These are phyloP conservation scores for Suhomyces vadensis DNA, from an alignment of 805 yeast species.

Conservation along the genomic window DNA sequence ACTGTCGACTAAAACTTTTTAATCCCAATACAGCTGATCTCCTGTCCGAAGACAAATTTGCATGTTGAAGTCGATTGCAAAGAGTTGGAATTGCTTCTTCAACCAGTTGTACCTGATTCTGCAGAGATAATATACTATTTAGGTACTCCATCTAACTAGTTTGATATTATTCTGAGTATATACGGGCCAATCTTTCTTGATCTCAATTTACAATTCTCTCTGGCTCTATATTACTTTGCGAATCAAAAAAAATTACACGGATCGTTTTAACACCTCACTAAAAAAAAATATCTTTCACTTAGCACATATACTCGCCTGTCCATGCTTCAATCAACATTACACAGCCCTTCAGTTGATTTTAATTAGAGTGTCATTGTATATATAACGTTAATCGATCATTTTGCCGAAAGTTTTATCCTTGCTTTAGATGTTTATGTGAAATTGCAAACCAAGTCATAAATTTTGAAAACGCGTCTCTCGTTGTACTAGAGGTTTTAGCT, in stretches of 20 bases:
- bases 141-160: constrained; percentile 44
- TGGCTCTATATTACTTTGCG: neutral
- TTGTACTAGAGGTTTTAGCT: too few species aligned
- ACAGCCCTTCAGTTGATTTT: too few species aligned
- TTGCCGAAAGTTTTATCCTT: too few species aligned
- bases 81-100: constrained; percentile 86
- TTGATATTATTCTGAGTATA: too few species aligned
- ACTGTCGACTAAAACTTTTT: constrained; percentile 85
- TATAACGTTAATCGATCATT: too few species aligned
- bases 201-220: too few species aligned
- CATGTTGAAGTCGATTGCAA: constrained; percentile 83
- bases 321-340: too few species aligned
- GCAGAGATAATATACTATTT: constrained; percentile 37
- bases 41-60: constrained; percentile 79
- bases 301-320: neutral
- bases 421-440: too few species aligned
- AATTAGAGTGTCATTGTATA: too few species aligned
- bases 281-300: neutral
- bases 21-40: constrained; percentile 88
- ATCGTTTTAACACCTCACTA: neutral
- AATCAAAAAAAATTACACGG: neutral
- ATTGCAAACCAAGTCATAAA: too few species aligned
- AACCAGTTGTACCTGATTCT: constrained; percentile 46
- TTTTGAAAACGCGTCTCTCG: too few species aligned
- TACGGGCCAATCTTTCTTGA: too few species aligned